Evolutionary conservation across 2,329 filamentous ascomycete species (phyloP), one percentile per base, ranked within the genome.

Genomic region (Sporothrix inflata): DNA sequence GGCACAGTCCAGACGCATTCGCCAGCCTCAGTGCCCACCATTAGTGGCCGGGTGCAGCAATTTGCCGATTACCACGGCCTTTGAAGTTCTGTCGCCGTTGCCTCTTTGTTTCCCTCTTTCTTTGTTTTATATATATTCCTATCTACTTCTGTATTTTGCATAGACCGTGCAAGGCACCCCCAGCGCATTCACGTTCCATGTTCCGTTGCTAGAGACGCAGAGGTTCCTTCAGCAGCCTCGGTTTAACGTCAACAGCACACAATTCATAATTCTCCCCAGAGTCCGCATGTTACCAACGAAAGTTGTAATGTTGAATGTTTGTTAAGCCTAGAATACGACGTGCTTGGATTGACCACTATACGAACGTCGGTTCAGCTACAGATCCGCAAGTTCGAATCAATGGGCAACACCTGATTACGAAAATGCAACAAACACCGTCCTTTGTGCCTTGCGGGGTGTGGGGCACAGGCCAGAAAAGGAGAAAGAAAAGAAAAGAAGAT

Each of bases 1-100:
- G 92, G 55, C 92, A 94, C 78, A 94, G 91, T 76, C 92, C 92
- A 3, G 92, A 94, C 80, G 92, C 92, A 16, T 94, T 94, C 84
- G 89, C 92, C 2, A 92, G 90, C 68, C 83, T 94, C 75, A 93
- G 91, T 77, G 89, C 91, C 69, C 83, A 87, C 75, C 85, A 87
- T 77, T 81, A 79, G 78, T 61, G 12, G 4, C 16, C 53, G 53
- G 21, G 27, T 34, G 16, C 7, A 9, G 34, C 27, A 12, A 24
- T 57, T 27, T 14, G 7, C 53, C 14, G 19, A 27, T 34, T 24
- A 6, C 27, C 49, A 53, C 49, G 12, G 21, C 47, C 21, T 12
- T 53, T 7, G n/a, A 53, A 1, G 21, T 12, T 53, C n/a, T 24
- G n/a, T 27, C 21, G 5, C 12, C 27, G 24, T 19, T 38, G 2